Base-by-base conservation (phyloP, 2,329 filamentous ascomycete genomes). In the Stagonosporopsis rhizophila region DNA sequence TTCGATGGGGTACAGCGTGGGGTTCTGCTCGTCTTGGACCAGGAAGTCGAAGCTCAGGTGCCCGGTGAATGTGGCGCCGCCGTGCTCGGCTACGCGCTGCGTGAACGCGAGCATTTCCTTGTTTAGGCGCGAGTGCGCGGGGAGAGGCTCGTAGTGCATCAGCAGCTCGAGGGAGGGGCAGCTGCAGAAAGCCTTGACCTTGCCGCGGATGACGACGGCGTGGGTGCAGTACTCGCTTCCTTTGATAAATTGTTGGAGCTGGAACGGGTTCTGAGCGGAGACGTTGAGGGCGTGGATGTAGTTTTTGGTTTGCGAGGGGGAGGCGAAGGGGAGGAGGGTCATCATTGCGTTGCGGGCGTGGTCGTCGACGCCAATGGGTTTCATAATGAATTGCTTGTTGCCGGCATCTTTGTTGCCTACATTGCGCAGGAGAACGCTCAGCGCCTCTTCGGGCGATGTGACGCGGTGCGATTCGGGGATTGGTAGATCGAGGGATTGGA, bases 21-120 rank as follows among this genome's bases (percentile, higher is more conserved):
- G 65, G 61, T 74, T 62, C 14, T 66, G 51, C 30, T 64, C 56
- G 25, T 66, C 49, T 44, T 85, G 81, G 2, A 89, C 83, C 61
- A 92, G 77, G 59, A 93, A 88, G 69, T 91, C 87, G 50, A 93
- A 88, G 17, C 84, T 88, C 28, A 92, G 71, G 69, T 93, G 90
- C 0, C 90, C 90, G 0, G 88, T 91, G 66, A 90, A 77, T 3
- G 70, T 65, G 14, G 72, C 49, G 1, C 83, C 82, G 22, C 81
- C 77, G 40, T 79, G 80, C 3, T 71, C 69, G 0, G 85, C 85
- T 51, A 89, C 86, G 11, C 73, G 77, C 51, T 82, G 71, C 1
- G 89, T 92, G 64, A 92, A 90, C 1, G 76, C 76, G 0, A 88
- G 80, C 83, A 92, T 89, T 1, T 83, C 82, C 20, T 75, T 74